A percentile compares a stretch with the other conserved stretches of the same genome.
These are phyloP conservation scores for Citrus medica DNA, from an alignment of 345 rosid genomes.

Conservation along the genomic window DNA sequence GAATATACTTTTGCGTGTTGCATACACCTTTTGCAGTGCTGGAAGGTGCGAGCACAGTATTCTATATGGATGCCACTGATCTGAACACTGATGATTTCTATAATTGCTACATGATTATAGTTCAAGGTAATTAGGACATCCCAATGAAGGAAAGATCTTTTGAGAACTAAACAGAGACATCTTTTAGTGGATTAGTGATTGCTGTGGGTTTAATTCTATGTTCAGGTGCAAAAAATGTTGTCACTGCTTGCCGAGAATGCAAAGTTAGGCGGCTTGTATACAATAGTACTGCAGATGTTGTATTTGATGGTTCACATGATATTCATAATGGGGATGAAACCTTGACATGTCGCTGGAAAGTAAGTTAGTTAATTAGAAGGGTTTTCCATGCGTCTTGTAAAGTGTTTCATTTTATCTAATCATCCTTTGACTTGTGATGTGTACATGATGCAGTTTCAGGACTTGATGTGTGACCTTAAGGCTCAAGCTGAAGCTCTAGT, in stretches of 20 bases:
- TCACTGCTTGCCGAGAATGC: constrained; percentile 71
- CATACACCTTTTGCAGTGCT: constrained; percentile 49
- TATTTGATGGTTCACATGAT: constrained; percentile 73
- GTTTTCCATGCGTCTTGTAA: constrained; percentile 6
- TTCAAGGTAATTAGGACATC: constrained; percentile 57
- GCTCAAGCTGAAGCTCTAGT: constrained; percentile 90
- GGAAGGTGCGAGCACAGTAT: constrained; percentile 67
- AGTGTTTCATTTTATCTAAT: constrained; percentile 1
- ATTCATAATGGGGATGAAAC: constrained; percentile 67
- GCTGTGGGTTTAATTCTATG: neutral
- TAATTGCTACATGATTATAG: constrained; percentile 58
- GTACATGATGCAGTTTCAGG: constrained; percentile 52
- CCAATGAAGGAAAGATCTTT: neutral
- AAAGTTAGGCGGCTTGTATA: constrained; percentile 75
- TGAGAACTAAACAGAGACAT: neutral
- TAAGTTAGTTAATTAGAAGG: constrained; percentile 15
- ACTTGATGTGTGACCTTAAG: constrained; percentile 69
- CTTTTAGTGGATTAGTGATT: neutral
- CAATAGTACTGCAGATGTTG: constrained; percentile 82
- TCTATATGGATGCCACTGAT: constrained; percentile 59
- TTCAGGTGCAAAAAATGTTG: constrained; percentile 80
- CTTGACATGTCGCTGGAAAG: constrained; percentile 59
- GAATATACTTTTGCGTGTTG: neutral
- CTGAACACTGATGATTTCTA: constrained; percentile 45
- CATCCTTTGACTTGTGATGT: constrained; percentile 18